Base-by-base conservation (phyloP, 495 filamentous ascomycete species). In the Podospora sp. region DNA sequence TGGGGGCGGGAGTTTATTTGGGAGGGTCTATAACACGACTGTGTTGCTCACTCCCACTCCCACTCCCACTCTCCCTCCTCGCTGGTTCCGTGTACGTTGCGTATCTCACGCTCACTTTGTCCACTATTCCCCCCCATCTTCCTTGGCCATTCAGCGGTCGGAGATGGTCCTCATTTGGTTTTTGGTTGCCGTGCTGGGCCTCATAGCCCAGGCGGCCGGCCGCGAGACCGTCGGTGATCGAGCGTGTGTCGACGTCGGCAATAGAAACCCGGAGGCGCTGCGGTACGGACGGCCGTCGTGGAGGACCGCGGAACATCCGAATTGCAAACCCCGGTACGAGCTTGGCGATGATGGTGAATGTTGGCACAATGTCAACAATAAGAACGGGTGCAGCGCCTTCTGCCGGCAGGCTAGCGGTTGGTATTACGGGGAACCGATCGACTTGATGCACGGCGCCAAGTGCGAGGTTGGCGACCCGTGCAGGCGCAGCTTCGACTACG, bases 361-460 rank as follows among this genome's bases (percentile, higher is more conserved):
- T 51, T 36, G 62, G 50, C 2, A 36, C 6, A 27, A 60, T 6
- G 14, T 71, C 14, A 57, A 61, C 14, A 29, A 50, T 1, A 16
- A 24, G 14, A 65, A 68, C 16, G n/a, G 62, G 6, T 71, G 69
- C 65, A 65, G 50, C 11, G 29, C 69, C 7, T 71, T 65, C 25
- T 71, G 69, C 53, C 26, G 62, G 20, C 21, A 25, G 8, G 40
- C 27, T 49, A 59, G 55, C 62, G 58, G 56, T 16, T 71, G 69
- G 69, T 68, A 35, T 50, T 68, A 65, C 36, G 69, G 69, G n/a
- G 14, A 49, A 16, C 69, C 69, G n/a, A 53, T 68, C 25, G 65
- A 71, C 26, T 26, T 62, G 1, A 68, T 62, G 60, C 9, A 59
- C 3, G 63, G 59, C 22, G 40, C n/a, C 0, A 26, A 16, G 14